Evolutionary conservation across 257 asterid species (phyloP).

Genomic region (Solanum pennellii): DNA sequence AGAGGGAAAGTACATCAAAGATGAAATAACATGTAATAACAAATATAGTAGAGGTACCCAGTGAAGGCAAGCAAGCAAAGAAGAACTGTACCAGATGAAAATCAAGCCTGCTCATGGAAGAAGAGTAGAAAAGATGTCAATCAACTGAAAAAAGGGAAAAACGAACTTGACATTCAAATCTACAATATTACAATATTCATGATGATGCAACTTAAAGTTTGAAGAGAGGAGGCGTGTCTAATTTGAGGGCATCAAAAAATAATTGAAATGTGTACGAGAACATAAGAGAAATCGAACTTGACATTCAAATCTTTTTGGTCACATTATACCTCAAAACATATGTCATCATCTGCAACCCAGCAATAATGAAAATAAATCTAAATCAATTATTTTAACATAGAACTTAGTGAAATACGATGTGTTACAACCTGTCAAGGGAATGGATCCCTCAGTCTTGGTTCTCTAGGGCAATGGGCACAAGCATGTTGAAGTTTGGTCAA

Average conservation of each 20-base stretch:
- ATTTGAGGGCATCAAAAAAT: background rate
- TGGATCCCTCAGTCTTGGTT: background rate
- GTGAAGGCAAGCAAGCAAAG: slow-evolving; percentile 81
- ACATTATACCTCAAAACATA: background rate
- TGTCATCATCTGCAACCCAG: background rate
- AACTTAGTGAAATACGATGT: background rate
- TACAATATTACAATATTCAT: background rate
- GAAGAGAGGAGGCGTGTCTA: background rate
- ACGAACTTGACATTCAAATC: too few species aligned
- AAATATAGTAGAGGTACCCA: slow-evolving; percentile 40
- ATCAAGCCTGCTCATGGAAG: slow-evolving; percentile 52
- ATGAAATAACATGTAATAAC: background rate
- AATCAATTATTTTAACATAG: background rate
- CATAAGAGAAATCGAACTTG: background rate
- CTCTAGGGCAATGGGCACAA: background rate
- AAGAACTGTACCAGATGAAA: slow-evolving; percentile 90
- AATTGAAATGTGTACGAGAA: background rate
- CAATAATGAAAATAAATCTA: background rate
- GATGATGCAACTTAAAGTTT: background rate
- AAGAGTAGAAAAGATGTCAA: background rate
- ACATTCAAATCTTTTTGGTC: background rate
- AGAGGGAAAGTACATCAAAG: background rate
- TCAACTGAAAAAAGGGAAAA: background rate
- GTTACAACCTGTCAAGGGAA: background rate
- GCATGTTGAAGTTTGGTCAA: background rate